Percentiles rank a stretch among this genome's conserved stretches.
These are phyloP conservation scores for Ascochyta viciae-villosae DNA, from an alignment of 2,329 filamentous ascomycete genomes.

Conservation along the genomic window DNA sequence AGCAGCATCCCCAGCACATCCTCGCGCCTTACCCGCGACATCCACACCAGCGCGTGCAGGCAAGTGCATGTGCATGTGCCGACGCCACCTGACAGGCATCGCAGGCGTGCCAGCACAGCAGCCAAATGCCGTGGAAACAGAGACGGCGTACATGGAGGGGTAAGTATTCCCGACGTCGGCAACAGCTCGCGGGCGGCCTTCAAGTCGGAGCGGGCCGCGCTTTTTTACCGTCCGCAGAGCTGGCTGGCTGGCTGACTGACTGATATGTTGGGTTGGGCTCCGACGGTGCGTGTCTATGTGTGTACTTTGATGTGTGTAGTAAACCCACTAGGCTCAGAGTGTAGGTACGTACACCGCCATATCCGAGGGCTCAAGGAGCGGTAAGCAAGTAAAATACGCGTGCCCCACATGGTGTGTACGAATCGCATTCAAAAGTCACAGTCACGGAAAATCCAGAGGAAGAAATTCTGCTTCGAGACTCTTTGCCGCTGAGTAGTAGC, in stretches of 20 bases:
- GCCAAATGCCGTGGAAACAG: neutral
- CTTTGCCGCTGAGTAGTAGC: neutral
- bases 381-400: conserved; percentile 10
- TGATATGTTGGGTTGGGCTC: conserved; percentile 1
- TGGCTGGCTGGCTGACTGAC: neutral
- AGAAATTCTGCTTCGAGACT: neutral
- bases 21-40: conserved; percentile 13
- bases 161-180: conserved; percentile 1
- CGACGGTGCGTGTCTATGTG: neutral
- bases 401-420: conserved; percentile 12
- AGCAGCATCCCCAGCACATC: conserved; percentile 1
- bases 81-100: conserved; percentile 6
- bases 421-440: neutral
- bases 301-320: too few relatives aligned
- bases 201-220: neutral
- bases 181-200: neutral
- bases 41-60: neutral
- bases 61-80: conserved; percentile 4
- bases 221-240: too few relatives aligned
- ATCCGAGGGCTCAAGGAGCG: conserved; percentile 2
- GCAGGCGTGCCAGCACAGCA: conserved; percentile 4
- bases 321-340: too few relatives aligned
- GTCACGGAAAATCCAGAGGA: conserved; percentile 5
- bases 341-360: conserved; percentile 6
- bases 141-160: neutral